These are phyloP conservation scores for Aspergillus bombycis DNA, from an alignment of 2,329 filamentous ascomycete genomes.

Conservation along the genomic window DNA sequence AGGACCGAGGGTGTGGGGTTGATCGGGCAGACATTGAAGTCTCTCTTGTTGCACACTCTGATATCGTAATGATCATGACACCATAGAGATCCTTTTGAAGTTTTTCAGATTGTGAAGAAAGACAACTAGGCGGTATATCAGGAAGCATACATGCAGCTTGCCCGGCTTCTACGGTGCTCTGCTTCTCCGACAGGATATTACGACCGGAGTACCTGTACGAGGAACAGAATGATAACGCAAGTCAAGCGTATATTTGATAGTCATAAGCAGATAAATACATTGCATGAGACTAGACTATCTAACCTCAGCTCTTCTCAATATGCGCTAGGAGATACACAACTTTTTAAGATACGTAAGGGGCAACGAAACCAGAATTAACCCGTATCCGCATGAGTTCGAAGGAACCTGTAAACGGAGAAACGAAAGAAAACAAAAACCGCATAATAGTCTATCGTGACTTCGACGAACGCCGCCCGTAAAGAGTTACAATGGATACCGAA, in stretches of 20 bases:
- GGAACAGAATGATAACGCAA: not conserved
- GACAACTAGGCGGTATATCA: no score
- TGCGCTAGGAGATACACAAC: constrained; percentile 17
- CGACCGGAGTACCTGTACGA: not conserved
- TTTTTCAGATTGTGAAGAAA: no score
- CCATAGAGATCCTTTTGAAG: no score
- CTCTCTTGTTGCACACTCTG: no score
- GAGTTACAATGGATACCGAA: constrained; percentile 36
- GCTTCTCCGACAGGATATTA: no score
- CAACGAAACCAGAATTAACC: constrained; percentile 20
- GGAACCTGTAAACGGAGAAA: not conserved
- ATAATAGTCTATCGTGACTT: constrained; percentile 42
- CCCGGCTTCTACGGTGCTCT: no score
- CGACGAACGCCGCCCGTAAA: constrained; percentile 42
- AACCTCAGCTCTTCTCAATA: constrained; percentile 13
- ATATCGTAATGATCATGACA: no score
- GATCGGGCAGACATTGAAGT: not conserved
- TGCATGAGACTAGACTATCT: constrained; percentile 18
- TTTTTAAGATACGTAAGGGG: constrained; percentile 13
- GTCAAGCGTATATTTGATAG: not conserved
- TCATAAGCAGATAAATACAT: constrained; percentile 11
- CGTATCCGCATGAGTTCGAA: constrained; percentile 12
- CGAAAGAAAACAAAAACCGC: constrained; percentile 25
- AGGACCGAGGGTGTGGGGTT: not conserved
- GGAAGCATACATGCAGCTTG: no score